Base-by-base conservation (phyloP, 2,329 filamentous ascomycete species). In the Colletotrichum horii region DNA sequence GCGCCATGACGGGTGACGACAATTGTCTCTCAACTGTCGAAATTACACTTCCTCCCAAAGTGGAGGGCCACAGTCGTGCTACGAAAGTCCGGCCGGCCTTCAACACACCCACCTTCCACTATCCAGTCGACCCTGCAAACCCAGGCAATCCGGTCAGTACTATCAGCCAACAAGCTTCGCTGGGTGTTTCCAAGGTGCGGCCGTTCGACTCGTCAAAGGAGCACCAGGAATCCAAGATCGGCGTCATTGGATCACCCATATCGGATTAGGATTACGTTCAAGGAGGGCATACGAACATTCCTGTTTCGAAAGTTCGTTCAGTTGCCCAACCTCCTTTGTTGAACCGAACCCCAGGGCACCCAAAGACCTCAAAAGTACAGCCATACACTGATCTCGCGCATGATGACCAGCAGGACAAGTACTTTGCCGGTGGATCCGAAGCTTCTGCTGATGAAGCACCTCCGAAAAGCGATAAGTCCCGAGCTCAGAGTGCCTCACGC, bases 41-140 rank as follows among this genome's bases (percentile, higher is more conserved):
- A 58, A 71, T 79, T 15, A 48, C 76, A 4, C 52, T 77, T 36
- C 76, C 79, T 48, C 70, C 62, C 36, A 72, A 77, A 24, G 66
- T 28, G 22, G 55, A 70, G n/a, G 80, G 78, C 8, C 79, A 81
- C 30, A 78, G 71, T 55, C 78, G 74, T 32, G 70, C 75, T 12
- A 78, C 78, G 19, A 83, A 84, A 38, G 76, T 80, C 34, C 79
- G 78, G 6, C 81, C 82, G 16, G 78, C 78, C 4, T 80, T 78
- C 48, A 75, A 78, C 8, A 55, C 78, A 19, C 61, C 79, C 36
- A 68, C 74, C 2, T 65, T 75, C 8, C 36, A 68, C 74, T 4
- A 64, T 75, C 9, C 67, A 78, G 34, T 66, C 43, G 43, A 77
- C 24, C 70, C 36, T 26, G 22, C 19, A 30, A 64, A 12, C 12